phyloP scores from a whole-genome alignment of 1,139 yeast genomes.

The Lodderomyces beijingensis region DNA sequence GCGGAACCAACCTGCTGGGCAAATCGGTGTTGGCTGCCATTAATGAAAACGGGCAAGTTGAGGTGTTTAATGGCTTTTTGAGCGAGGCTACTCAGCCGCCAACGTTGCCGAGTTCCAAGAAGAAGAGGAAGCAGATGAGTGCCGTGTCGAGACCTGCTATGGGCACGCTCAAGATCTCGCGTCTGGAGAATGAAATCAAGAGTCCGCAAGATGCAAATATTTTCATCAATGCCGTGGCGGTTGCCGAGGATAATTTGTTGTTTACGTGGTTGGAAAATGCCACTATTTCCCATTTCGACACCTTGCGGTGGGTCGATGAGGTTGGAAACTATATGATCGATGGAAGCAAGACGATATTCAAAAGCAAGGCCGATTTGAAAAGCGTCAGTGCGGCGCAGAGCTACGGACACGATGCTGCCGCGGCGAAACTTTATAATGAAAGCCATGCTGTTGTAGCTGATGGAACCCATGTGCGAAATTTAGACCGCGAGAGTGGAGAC shows the following conservation, averaged over 20 bases:
- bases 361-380: constrained; percentile 35
- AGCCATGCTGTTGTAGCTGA: constrained; percentile 60
- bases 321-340: constrained; percentile 20
- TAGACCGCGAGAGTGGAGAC: constrained; percentile 55
- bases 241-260: constrained; percentile 37
- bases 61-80: constrained; percentile 58
- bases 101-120: constrained; percentile 14
- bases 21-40: constrained; percentile 47
- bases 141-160: constrained; percentile 48
- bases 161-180: constrained; percentile 37
- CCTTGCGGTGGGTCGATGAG: constrained; percentile 49
- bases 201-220: constrained; percentile 34
- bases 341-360: constrained; percentile 28
- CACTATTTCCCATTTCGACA: constrained; percentile 60
- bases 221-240: constrained; percentile 34
- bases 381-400: constrained; percentile 37
- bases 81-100: constrained; percentile 15
- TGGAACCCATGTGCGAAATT: constrained; percentile 59
- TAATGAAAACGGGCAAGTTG: constrained; percentile 67
- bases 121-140: constrained; percentile 28
- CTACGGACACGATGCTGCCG: constrained; percentile 67
- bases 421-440: constrained; percentile 67
- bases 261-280: constrained; percentile 75
- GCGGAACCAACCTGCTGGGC: constrained; percentile 11
- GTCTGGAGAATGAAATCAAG: constrained; percentile 40